Conservation (phyloP, 805 yeast species). For the Cephaloascus albidus region DNA sequence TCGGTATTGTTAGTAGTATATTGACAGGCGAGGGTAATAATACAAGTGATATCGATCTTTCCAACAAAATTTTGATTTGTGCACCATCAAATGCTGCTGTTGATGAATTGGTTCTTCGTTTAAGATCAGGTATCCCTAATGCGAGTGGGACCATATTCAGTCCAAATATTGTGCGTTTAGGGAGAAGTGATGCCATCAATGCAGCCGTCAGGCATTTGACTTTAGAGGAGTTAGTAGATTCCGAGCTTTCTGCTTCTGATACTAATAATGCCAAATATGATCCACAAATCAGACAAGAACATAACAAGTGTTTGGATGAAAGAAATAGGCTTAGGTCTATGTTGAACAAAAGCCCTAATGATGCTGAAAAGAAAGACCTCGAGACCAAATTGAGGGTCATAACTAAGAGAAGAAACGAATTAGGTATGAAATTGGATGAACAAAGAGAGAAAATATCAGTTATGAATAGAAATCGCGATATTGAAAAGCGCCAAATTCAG, state of each 20-base stretch:
- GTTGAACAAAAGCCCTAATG: constrained; percentile 13
- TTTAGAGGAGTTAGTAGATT: constrained; percentile 77
- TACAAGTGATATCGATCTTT: constrained; percentile 9
- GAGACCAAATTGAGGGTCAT: constrained; percentile 46
- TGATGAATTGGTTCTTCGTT: constrained; percentile 82
- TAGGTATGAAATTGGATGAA: constrained; percentile 68
- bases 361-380: constrained; percentile 33
- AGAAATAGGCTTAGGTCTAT: constrained; percentile 44
- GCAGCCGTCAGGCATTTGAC: constrained; percentile 74
- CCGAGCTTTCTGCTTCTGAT: constrained; percentile 33
- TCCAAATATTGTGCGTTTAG: constrained; percentile 78
- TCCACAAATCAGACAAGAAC: constrained; percentile 38
- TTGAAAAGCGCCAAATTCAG: constrained; percentile 68
- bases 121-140: constrained; percentile 60
- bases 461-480: constrained; percentile 65
- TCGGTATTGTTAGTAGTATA: constrained; percentile 81
- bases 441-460: constrained; percentile 67
- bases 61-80: constrained; percentile 70
- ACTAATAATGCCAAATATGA: constrained; percentile 31
- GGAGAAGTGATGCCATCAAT: constrained; percentile 83
- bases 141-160: constrained; percentile 40
- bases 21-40: constrained; percentile 27
- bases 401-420: constrained; percentile 51
- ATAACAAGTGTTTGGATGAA: constrained; percentile 41
- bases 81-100: constrained; percentile 99